Percentiles rank a stretch among this genome's conserved stretches.
phyloP scores from a whole-genome alignment of 192 early-diverging fungal species.

The Chytriomyces sp. region DNA sequence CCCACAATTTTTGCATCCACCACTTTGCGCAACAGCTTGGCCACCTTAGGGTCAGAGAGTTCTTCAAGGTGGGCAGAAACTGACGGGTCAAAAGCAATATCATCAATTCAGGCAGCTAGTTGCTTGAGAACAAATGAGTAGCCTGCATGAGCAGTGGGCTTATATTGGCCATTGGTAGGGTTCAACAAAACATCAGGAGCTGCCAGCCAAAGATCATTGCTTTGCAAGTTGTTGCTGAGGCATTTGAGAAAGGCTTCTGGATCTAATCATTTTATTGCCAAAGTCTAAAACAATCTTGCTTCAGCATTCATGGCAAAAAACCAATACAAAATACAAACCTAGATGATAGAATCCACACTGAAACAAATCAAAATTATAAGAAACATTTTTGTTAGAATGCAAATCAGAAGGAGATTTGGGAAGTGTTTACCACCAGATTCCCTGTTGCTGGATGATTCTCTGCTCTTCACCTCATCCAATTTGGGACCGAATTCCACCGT shows the following conservation, averaged over 20 bases:
- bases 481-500: too few relatives aligned
- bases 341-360: too few relatives aligned
- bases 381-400: too few relatives aligned
- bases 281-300: too few relatives aligned
- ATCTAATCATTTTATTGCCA: too few relatives aligned
- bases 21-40: not conserved
- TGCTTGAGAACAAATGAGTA: conserved; percentile 6
- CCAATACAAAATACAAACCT: too few relatives aligned
- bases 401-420: too few relatives aligned
- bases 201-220: not conserved
- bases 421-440: too few relatives aligned
- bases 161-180: not conserved
- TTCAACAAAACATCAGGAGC: not conserved
- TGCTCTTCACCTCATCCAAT: too few relatives aligned
- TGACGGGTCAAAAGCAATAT: not conserved
- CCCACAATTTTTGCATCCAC: not conserved
- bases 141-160: not conserved
- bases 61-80: not conserved
- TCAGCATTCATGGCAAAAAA: too few relatives aligned
- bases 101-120: not conserved
- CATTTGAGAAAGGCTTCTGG: not conserved
- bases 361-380: too few relatives aligned
- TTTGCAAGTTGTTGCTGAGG: not conserved
- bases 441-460: too few relatives aligned
- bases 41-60: not conserved